Evolutionary conservation across 257 asterid species (phyloP), one percentile per base, ranked within the genome.

Genomic region (Solanum appendiculatum): DNA sequence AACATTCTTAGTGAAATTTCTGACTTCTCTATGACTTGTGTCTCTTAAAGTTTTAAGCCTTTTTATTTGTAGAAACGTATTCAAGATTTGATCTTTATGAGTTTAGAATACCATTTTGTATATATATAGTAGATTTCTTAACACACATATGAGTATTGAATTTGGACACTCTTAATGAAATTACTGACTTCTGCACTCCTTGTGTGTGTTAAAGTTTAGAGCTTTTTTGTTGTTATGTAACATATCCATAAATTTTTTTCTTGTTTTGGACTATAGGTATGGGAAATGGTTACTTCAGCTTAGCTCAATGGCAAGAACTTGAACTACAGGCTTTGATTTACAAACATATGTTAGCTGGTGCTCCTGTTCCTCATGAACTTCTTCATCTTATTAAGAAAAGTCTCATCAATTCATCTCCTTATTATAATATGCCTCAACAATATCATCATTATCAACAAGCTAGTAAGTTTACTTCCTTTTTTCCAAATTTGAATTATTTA

Each of bases 301-400:
- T 89, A 91, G 90, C 91, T 6, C 99, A 96, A 77, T 95, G 99
- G 99, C 98, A 96, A 91, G 99, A 96, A 84, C 97, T 96, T 78
- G 98, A 96, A 86, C 89, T 96, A 20, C 98, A 96, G 91, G 98
- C 98, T 40, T 86, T 95, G 95, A 95, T 96, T 75, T 95, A 88
- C 91, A 90, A 98, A 85, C 98, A 96, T 74, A 94, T 96, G 96
- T 88, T 92, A 25, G 93, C 93, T 87, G 99, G 98, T 29, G 95
- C 96, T 31, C 88, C 94, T 87, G 89, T 97, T 86, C 98, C 99
- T n/a, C 88, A 88, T 27, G 95, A 95, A 66, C 93, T 97, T n/a
- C 94, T 97, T 31, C 93, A 92, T 87, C 93, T 94, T 36, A 91
- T 97, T 64, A 90, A 94, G 91, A 97, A 95, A 87, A 95, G 95